These are phyloP conservation scores for Tephrocybe rancida DNA, from an alignment of 768 basidiomycete species.

Conservation along the genomic window DNA sequence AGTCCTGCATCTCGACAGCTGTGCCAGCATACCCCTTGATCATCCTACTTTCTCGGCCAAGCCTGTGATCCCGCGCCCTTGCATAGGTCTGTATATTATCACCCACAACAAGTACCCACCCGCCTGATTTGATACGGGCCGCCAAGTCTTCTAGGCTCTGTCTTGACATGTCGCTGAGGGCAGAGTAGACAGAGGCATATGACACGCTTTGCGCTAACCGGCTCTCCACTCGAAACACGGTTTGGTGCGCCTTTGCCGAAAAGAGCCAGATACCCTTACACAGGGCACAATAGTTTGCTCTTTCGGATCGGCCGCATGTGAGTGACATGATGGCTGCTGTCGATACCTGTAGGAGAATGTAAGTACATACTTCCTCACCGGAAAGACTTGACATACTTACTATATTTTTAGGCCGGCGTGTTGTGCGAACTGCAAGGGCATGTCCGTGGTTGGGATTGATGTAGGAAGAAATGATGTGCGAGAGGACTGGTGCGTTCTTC, in stretches of 20 bases:
- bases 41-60: slow-evolving; percentile 20
- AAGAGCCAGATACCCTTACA: slow-evolving; percentile 22
- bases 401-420: slow-evolving; percentile 11
- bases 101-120: slow-evolving; percentile 6
- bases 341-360: slow-evolving; percentile 6
- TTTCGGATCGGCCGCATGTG: slow-evolving; percentile 16
- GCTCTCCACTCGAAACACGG: slow-evolving; percentile 19
- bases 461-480: slow-evolving; percentile 13
- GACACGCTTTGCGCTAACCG: slow-evolving; percentile 18
- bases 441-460: neutral
- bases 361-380: neutral
- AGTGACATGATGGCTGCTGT: slow-evolving; percentile 20
- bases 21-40: slow-evolving; percentile 21
- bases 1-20: slow-evolving; percentile 19
- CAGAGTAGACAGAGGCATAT: slow-evolving; percentile 15
- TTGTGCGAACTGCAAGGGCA: neutral
- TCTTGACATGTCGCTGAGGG: slow-evolving; percentile 14
- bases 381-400: neutral
- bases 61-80: slow-evolving; percentile 12
- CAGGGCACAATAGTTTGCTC: slow-evolving; percentile 14
- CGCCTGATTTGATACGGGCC: neutral
- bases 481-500: slow-evolving; percentile 10
- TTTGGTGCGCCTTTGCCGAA: slow-evolving; percentile 16
- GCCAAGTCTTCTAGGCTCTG: slow-evolving; percentile 11
- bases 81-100: slow-evolving; percentile 22